These are phyloP conservation scores for Lipomyces kockii DNA, from an alignment of 805 yeast genomes.

Conservation along the genomic window DNA sequence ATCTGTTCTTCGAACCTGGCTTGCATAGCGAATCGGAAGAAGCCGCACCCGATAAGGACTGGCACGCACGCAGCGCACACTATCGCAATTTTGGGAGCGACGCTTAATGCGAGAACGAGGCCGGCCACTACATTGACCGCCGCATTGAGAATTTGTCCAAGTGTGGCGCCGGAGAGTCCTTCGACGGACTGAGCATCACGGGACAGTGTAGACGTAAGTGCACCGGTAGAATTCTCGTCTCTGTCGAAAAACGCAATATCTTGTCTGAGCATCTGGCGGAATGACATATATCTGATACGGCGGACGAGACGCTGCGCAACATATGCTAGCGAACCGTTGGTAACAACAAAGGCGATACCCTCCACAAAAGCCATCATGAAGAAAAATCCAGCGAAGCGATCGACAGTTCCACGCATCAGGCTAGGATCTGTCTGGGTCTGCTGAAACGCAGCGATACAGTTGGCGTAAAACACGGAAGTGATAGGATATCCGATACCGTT, in stretches of 20 bases:
- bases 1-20: slow-evolving; percentile 45
- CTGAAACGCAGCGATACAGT: slow-evolving; percentile 44
- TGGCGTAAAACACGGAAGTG: slow-evolving; percentile 48
- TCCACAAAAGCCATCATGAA: slow-evolving; percentile 37
- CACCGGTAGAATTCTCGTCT: slow-evolving; percentile 41
- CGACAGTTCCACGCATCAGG: slow-evolving; percentile 47
- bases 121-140: slow-evolving; percentile 48
- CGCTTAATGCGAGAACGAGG: slow-evolving; percentile 47
- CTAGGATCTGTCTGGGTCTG: slow-evolving; percentile 37
- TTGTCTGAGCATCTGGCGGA: slow-evolving; percentile 40
- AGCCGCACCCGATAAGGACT: slow-evolving; percentile 49
- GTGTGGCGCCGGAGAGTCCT: slow-evolving; percentile 42
- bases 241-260: slow-evolving; percentile 42
- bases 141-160: slow-evolving; percentile 42
- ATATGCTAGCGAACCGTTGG: slow-evolving; percentile 30
- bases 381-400: slow-evolving; percentile 39
- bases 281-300: slow-evolving; percentile 37
- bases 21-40: slow-evolving; percentile 46
- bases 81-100: slow-evolving; percentile 50
- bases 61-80: slow-evolving; percentile 49
- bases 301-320: slow-evolving; percentile 36
- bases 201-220: slow-evolving; percentile 39
- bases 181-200: slow-evolving; percentile 42
- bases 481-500: slow-evolving; percentile 38
- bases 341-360: slow-evolving; percentile 19